Conservation (phyloP, 2,329 filamentous ascomycete species). For the Bertia moriformis region DNA sequence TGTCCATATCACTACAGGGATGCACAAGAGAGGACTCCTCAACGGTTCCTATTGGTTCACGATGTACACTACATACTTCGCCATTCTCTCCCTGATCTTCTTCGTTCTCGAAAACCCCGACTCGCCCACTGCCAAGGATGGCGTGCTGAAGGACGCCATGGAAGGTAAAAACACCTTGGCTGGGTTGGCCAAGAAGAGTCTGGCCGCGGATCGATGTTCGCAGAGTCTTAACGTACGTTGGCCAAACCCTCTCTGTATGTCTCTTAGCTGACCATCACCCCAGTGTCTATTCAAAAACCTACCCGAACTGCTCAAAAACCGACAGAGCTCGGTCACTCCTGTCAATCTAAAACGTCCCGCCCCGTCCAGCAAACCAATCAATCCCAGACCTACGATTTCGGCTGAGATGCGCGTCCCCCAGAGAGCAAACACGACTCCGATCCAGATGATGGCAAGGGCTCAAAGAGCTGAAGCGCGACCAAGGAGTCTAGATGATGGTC, state of each 20-base stretch:
- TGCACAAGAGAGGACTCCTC: slow-evolving; percentile 60
- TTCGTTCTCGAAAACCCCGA: slow-evolving; percentile 70
- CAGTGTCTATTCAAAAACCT: slow-evolving; percentile 1
- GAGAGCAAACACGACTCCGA: not conserved
- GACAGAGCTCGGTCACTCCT: not conserved
- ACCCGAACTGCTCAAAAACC: not conserved
- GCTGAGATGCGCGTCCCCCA: not conserved
- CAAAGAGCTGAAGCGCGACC: not conserved
- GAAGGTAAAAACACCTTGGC: not conserved
- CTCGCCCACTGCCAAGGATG: slow-evolving; percentile 25
- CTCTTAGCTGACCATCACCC: not conserved
- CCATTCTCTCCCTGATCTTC: slow-evolving; percentile 65
- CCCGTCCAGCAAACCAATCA: too few species aligned
- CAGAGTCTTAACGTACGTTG: not conserved
- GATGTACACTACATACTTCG: slow-evolving; percentile 71
- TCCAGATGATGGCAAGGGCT: not conserved
- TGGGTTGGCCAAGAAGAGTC: not conserved
- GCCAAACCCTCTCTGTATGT: not conserved
- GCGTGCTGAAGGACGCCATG: slow-evolving; percentile 1
- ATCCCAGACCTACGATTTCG: too few species aligned
- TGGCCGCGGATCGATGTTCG: not conserved
- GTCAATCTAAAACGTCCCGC: not conserved
- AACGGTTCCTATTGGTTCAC: slow-evolving; percentile 79
- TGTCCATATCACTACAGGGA: slow-evolving; percentile 66
- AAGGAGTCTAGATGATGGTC: not conserved